A percentile compares a stretch with the other conserved stretches of the same genome.
phyloP scores from a whole-genome alignment of 139 green algal genomes.

The Coccomyxa sp. region DNA sequence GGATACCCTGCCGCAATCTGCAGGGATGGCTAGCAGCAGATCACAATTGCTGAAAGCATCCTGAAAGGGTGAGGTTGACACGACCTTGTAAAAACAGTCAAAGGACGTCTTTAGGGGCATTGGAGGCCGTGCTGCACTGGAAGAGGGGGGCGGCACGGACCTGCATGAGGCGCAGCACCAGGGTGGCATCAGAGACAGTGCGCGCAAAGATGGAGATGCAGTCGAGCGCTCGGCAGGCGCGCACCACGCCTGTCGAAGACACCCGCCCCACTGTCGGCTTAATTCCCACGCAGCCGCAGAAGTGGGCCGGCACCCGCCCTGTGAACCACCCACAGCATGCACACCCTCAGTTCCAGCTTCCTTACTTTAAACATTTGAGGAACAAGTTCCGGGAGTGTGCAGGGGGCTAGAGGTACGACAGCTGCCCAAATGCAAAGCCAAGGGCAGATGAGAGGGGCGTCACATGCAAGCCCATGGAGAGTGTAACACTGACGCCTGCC shows the following conservation, averaged over 20 bases:
- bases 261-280: slow-evolving; percentile 68
- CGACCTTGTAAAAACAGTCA: no score
- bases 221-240: slow-evolving; percentile 65
- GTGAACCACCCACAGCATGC: not conserved
- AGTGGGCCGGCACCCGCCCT: slow-evolving; percentile 57
- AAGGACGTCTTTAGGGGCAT: no score
- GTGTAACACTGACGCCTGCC: not conserved
- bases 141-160: not conserved
- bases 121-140: no score
- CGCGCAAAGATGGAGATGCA: slow-evolving; percentile 70
- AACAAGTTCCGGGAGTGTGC: not conserved
- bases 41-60: no score
- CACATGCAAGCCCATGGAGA: not conserved
- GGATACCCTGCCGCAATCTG: no score
- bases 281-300: slow-evolving; percentile 73
- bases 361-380: no score
- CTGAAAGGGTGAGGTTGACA: no score
- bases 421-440: not conserved
- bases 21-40: no score
- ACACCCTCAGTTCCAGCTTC: no score
- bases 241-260: slow-evolving; percentile 62
- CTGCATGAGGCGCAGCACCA: slow-evolving; percentile 43
- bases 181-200: slow-evolving; percentile 48
- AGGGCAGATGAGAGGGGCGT: not conserved
- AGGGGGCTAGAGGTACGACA: not conserved